A percentile compares a stretch with the other conserved stretches of the same genome.
Evolutionary conservation across 2,329 filamentous ascomycete species (phyloP).

Genomic region (Cryphonectria nitschkei): DNA sequence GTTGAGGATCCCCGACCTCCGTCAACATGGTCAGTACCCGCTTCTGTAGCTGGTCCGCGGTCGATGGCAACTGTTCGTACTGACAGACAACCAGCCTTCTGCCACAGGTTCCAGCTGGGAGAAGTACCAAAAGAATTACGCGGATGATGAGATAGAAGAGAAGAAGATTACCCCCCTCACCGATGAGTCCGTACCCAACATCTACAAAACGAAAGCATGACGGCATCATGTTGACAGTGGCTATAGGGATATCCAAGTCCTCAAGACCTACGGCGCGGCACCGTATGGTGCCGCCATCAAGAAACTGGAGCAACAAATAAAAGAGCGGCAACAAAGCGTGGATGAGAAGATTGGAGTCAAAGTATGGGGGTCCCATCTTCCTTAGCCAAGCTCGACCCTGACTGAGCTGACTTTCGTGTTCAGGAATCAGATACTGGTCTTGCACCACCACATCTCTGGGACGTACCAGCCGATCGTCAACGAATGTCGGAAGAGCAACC

Average conservation of each 20-base stretch:
- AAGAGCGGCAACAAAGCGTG: constrained; percentile 96
- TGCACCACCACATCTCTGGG: constrained; percentile 97
- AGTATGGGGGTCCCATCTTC: constrained; percentile 44
- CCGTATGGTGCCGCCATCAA: constrained; percentile 93
- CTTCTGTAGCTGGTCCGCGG: background rate
- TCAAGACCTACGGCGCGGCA: constrained; percentile 98
- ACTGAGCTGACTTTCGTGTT: constrained; percentile 20
- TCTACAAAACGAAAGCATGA: constrained; percentile 1
- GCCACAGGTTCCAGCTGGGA: constrained; percentile 95
- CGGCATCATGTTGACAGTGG: constrained; percentile 19
- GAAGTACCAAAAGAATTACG: constrained; percentile 97
- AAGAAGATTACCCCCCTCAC: constrained; percentile 99
- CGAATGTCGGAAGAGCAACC: constrained; percentile 99
- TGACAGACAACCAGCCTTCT: constrained; percentile 72
- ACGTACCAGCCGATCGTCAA: constrained; percentile 95
- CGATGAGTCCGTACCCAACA: constrained; percentile 65
- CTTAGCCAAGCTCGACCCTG: constrained; percentile 7
- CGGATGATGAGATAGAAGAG: constrained; percentile 95
- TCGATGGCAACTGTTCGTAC: constrained; percentile 33
- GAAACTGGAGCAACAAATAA: constrained; percentile 99
- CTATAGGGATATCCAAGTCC: constrained; percentile 91
- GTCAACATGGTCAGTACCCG: constrained; percentile 47
- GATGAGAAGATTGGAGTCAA: constrained; percentile 97
- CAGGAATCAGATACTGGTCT: constrained; percentile 98
- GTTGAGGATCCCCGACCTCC: constrained; percentile 28